A percentile compares a stretch with the other conserved stretches of the same genome.
Conservation (phyloP, 2,329 filamentous ascomycete species). For the Exophiala dermatitidis region DNA sequence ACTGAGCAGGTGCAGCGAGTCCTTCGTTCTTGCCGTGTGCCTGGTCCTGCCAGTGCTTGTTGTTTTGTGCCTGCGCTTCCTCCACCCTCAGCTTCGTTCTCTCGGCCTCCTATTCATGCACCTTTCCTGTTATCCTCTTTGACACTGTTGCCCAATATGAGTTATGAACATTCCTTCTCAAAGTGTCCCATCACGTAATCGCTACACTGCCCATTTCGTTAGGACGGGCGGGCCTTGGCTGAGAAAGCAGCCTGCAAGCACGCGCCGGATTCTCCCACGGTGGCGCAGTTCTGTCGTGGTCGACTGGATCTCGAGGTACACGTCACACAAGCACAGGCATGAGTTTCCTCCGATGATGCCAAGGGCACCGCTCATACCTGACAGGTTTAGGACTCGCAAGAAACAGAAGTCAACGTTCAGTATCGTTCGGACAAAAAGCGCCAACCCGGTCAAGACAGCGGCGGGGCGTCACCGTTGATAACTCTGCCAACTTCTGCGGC, state of each 20-base stretch:
- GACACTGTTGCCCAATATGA: conserved; percentile 12
- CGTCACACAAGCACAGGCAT: conserved; percentile 7
- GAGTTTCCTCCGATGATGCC: neutral
- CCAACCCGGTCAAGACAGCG: neutral
- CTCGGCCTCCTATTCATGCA: neutral
- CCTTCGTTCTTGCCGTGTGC: neutral
- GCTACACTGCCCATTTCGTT: conserved; percentile 12
- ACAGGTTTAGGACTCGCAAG: conserved; percentile 14
- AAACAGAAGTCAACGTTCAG: neutral
- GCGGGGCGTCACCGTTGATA: neutral
- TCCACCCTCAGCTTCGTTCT: neutral
- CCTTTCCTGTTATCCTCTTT: neutral
- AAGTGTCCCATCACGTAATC: conserved; percentile 10
- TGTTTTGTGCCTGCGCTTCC: neutral
- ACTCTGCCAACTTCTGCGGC: neutral
- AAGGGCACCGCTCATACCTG: conserved; percentile 15
- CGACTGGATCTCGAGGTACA: neutral
- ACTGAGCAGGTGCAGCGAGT: neutral
- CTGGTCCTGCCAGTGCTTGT: neutral
- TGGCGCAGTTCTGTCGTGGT: neutral
- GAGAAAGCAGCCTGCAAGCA: conserved; percentile 15
- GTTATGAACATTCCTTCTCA: conserved; percentile 16
- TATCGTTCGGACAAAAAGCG: neutral
- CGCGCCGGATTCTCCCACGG: neutral
- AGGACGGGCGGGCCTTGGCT: conserved; percentile 16